These are phyloP conservation scores for Rhizopogon sp. DNA, from an alignment of 768 basidiomycete species.

Conservation along the genomic window DNA sequence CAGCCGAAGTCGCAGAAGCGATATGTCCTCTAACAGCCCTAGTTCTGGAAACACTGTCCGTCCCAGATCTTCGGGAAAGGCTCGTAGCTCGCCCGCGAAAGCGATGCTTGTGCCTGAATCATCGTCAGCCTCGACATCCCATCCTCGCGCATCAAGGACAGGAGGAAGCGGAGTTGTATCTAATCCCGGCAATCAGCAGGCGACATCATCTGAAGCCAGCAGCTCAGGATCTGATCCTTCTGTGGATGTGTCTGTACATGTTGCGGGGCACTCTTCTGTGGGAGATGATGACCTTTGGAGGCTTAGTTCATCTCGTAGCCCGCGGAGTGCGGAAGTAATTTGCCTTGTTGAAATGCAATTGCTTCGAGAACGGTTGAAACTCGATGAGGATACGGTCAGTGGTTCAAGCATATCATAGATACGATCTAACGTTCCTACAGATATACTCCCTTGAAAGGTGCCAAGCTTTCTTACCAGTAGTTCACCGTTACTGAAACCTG, in stretches of 20 bases:
- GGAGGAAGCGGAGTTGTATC: background rate
- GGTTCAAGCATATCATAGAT: background rate
- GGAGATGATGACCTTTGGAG: conserved; percentile 27
- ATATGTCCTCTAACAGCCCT: background rate
- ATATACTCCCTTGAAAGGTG: conserved; percentile 26
- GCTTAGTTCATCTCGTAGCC: conserved; percentile 37
- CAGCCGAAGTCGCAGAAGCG: background rate
- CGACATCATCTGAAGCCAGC: background rate
- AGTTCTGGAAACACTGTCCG: background rate
- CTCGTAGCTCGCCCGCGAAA: background rate
- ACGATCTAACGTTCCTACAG: conserved; percentile 8
- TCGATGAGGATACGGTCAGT: conserved; percentile 39
- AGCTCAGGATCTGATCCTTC: conserved; percentile 2
- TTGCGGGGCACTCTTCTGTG: conserved; percentile 3
- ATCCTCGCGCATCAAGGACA: background rate
- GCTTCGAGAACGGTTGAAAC: conserved; percentile 22
- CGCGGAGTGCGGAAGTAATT: conserved; percentile 25
- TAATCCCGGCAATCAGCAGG: background rate
- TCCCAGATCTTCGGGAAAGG: background rate
- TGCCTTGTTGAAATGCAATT: conserved; percentile 26
- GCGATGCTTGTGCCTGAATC: background rate
- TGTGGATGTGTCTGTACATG: conserved; percentile 1
- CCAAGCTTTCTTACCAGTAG: background rate
- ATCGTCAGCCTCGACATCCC: background rate
- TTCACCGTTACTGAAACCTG: background rate